Conservation (phyloP, 352 stramenopile species). For the Bremia lactucae region DNA sequence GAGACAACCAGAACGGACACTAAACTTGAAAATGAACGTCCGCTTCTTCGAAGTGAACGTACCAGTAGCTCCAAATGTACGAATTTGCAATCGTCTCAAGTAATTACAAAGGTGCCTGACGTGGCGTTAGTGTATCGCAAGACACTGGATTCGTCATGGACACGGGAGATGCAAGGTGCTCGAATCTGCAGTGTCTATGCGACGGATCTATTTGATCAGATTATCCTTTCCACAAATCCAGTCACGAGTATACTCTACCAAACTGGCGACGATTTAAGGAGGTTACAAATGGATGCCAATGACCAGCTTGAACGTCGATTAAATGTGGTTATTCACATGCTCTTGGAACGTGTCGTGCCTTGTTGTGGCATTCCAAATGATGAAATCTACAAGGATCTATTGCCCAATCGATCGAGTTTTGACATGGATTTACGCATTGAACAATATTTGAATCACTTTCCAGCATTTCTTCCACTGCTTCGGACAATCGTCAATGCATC, state of each 20-base stretch:
- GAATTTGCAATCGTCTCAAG: slow-evolving; percentile 63
- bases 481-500: slow-evolving; percentile 31
- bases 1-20: no score
- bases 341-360: slow-evolving; percentile 63
- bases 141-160: slow-evolving; percentile 57
- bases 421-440: slow-evolving; percentile 73
- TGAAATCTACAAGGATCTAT: slow-evolving; percentile 72
- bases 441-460: slow-evolving; percentile 80
- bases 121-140: slow-evolving; percentile 55
- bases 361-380: slow-evolving; percentile 70
- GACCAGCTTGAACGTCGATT: slow-evolving; percentile 37
- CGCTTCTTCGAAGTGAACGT: slow-evolving; percentile 55
- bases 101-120: slow-evolving; percentile 52
- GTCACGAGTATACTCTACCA: slow-evolving; percentile 9
- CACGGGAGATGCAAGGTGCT: slow-evolving; percentile 53
- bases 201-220: slow-evolving; percentile 38
- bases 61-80: slow-evolving; percentile 80
- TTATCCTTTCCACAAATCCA: slow-evolving; percentile 22
- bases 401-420: slow-evolving; percentile 75
- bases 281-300: slow-evolving; percentile 14
- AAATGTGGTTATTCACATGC: slow-evolving; percentile 49
- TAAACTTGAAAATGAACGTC: slow-evolving; percentile 28
- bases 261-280: no score
- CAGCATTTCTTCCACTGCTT: slow-evolving; percentile 53
- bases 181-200: slow-evolving; percentile 45